Evolutionary conservation across 2,329 filamentous ascomycete genomes (phyloP).

Genomic region (Xylariales sp.): DNA sequence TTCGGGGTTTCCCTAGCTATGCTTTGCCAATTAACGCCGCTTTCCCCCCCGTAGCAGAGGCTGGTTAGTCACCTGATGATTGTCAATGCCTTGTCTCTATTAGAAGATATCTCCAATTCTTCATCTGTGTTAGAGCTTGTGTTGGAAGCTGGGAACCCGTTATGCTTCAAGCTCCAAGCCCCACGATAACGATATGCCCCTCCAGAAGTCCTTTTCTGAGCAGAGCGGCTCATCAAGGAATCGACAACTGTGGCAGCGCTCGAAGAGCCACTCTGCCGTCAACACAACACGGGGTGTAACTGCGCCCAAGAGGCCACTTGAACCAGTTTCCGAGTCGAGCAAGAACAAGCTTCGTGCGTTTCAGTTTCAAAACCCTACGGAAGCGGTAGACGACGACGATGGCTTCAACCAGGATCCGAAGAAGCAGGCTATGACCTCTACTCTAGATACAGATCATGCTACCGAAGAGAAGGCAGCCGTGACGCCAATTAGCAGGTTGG

Average conservation of each 20-base stretch:
- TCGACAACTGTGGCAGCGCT: conserved; percentile 46
- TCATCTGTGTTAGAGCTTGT: no score
- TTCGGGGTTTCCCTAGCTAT: no score
- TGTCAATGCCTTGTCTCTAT: no score
- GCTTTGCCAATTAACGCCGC: no score
- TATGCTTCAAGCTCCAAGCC: no score
- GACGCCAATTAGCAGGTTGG: conserved; percentile 49
- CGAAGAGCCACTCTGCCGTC: conserved; percentile 45
- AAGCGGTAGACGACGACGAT: conserved; percentile 13
- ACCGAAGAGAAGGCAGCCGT: conserved; percentile 24
- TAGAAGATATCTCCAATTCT: no score
- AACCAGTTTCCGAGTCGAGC: conserved; percentile 52
- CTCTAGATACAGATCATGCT: conserved; percentile 12
- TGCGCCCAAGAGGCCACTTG: conserved; percentile 30
- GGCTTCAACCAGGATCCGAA: background rate
- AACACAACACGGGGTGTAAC: conserved; percentile 12
- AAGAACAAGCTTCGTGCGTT: conserved; percentile 57
- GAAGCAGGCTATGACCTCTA: conserved; percentile 14
- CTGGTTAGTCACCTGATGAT: no score
- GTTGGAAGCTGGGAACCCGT: no score
- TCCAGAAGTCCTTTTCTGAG: conserved; percentile 37
- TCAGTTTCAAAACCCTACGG: conserved; percentile 43
- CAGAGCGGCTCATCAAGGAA: conserved; percentile 27
- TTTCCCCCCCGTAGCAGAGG: no score
- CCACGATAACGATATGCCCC: conserved; percentile 28